Evolutionary conservation across 2,329 filamentous ascomycete species (phyloP).

Genomic region (Fusarium dlaminii): DNA sequence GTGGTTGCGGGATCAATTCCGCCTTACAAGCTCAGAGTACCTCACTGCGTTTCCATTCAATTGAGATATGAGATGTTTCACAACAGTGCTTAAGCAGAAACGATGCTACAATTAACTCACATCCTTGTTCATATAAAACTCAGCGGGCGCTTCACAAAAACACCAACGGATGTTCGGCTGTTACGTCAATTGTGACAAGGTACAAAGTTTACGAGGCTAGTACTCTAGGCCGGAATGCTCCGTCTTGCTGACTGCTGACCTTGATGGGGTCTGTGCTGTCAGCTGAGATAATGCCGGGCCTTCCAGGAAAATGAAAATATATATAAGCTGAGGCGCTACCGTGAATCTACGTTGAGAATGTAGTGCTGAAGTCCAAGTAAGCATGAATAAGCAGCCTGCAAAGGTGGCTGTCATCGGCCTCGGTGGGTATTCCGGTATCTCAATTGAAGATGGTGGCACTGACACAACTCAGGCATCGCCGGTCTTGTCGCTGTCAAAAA

Average conservation of each 20-base stretch:
- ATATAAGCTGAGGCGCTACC: background rate
- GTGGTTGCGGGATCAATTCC: background rate
- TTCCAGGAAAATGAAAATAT: background rate
- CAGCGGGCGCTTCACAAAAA: background rate
- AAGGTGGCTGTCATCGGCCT: slow-evolving; percentile 45
- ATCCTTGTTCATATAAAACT: background rate
- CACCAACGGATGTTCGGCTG: background rate
- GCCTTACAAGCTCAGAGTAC: background rate
- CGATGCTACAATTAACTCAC: background rate
- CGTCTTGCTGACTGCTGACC: background rate
- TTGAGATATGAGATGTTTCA: no score
- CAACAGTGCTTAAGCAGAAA: no score
- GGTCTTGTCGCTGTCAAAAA: slow-evolving; percentile 54
- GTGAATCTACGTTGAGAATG: background rate
- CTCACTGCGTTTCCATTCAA: background rate
- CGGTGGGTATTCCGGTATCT: slow-evolving; percentile 24
- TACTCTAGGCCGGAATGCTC: background rate
- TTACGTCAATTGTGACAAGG: background rate
- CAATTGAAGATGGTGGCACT: background rate
- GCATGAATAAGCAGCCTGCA: slow-evolving; percentile 18
- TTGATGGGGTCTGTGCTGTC: slow-evolving; percentile 19
- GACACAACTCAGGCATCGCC: slow-evolving; percentile 41
- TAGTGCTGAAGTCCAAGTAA: background rate
- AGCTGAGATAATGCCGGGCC: slow-evolving; percentile 2
- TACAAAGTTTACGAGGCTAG: background rate